Evolutionary conservation across 768 basidiomycete genomes (phyloP).

Genomic region (Porphyrellus cyaneotinctus): DNA sequence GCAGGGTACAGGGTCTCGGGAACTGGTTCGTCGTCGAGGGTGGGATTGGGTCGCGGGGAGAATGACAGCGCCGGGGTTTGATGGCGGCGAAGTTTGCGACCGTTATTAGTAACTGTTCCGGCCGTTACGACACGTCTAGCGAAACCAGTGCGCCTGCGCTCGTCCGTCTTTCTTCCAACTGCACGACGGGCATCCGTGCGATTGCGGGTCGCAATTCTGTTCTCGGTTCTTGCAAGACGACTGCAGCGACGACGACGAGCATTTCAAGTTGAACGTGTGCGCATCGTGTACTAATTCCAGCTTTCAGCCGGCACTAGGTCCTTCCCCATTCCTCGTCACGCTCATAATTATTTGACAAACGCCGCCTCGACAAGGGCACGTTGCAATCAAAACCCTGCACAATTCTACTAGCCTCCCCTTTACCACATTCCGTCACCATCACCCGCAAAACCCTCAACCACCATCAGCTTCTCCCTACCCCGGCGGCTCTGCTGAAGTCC

Average conservation of each 20-base stretch:
- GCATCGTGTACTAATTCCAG: slow-evolving; percentile 21
- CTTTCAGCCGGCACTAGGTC: slow-evolving; percentile 16
- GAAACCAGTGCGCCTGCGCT: slow-evolving; percentile 34
- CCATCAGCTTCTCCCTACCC: slow-evolving; percentile 30
- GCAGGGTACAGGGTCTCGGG: neutral
- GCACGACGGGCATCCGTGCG: slow-evolving; percentile 19
- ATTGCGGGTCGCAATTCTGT: slow-evolving; percentile 5
- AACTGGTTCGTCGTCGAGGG: slow-evolving; percentile 8
- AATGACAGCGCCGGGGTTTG: slow-evolving; percentile 19
- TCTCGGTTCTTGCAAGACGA: slow-evolving; percentile 2
- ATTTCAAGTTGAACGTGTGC: slow-evolving; percentile 17
- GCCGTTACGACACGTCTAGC: slow-evolving; percentile 31
- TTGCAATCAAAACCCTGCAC: slow-evolving; percentile 71
- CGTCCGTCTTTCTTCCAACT: slow-evolving; percentile 16
- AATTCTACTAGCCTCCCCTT: slow-evolving; percentile 49
- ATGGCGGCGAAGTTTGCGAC: slow-evolving; percentile 19
- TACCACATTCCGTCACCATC: slow-evolving; percentile 50
- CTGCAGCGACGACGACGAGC: slow-evolving; percentile 12
- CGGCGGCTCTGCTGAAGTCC: slow-evolving; percentile 26
- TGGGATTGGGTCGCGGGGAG: slow-evolving; percentile 1
- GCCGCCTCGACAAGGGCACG: slow-evolving; percentile 63
- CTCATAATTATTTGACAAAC: slow-evolving; percentile 43
- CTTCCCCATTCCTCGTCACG: slow-evolving; percentile 20
- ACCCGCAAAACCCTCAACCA: slow-evolving; percentile 36
- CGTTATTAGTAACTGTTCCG: slow-evolving; percentile 27